These are phyloP conservation scores for Cotoneaster glaucophyllus DNA, from an alignment of 306 rosid genomes.

Conservation along the genomic window DNA sequence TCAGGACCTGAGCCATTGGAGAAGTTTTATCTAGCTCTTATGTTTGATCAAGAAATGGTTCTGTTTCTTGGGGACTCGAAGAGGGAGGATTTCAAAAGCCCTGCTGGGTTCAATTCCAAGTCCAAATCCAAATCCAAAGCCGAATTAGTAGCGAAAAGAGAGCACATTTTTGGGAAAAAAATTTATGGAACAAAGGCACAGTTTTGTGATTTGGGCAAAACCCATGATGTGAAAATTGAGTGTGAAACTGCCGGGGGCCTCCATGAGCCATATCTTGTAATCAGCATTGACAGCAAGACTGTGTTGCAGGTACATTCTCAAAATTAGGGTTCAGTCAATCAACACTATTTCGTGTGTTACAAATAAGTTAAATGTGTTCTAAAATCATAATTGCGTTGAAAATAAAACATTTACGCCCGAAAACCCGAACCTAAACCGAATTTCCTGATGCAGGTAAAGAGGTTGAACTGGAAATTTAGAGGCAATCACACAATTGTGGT, in stretches of 20 bases:
- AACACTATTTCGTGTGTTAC: too few relatives aligned
- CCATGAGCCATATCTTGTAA: slow-evolving; percentile 61
- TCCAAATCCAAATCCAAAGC: slow-evolving; percentile 26
- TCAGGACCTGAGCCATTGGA: slow-evolving; percentile 73
- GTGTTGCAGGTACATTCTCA: slow-evolving; percentile 49
- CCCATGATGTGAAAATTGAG: slow-evolving; percentile 65
- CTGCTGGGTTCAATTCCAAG: slow-evolving; percentile 3
- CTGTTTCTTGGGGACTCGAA: slow-evolving; percentile 66
- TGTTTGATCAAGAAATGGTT: slow-evolving; percentile 46
- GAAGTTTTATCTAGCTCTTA: slow-evolving; percentile 54
- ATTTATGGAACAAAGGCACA: slow-evolving; percentile 57
- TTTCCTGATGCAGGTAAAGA: slow-evolving; percentile 56
- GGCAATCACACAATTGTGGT: slow-evolving; percentile 72
- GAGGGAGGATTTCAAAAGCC: slow-evolving; percentile 48
- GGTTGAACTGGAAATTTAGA: slow-evolving; percentile 80
- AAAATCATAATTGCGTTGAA: too few relatives aligned
- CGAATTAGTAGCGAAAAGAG: slow-evolving; percentile 57
- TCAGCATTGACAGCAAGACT: slow-evolving; percentile 58
- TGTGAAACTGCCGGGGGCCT: slow-evolving; percentile 60
- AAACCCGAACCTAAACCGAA: background rate
- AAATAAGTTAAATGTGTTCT: too few relatives aligned
- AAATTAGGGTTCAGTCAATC: too few relatives aligned
- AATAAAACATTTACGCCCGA: background rate
- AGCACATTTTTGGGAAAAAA: slow-evolving; percentile 72
- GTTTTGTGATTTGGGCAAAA: slow-evolving; percentile 58